phyloP scores from a whole-genome alignment of 768 basidiomycete genomes.

The Psilocybe cubensis region DNA sequence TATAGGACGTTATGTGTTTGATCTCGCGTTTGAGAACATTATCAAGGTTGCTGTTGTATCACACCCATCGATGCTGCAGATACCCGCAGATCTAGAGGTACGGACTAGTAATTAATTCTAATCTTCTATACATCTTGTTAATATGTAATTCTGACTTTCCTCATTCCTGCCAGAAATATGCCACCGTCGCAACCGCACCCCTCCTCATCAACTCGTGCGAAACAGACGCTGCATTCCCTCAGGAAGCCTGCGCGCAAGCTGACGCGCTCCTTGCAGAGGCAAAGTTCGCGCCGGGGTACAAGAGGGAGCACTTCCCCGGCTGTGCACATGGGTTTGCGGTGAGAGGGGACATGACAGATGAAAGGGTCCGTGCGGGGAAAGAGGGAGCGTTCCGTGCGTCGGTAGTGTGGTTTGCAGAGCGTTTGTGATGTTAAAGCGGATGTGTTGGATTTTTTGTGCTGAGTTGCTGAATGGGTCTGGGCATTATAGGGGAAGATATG shows the following conservation, averaged over 20 bases:
- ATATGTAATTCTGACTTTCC: slow-evolving; percentile 35
- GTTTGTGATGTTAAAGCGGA: too few relatives aligned
- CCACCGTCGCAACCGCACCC: slow-evolving; percentile 45
- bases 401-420: slow-evolving; percentile 50
- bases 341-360: slow-evolving; percentile 47
- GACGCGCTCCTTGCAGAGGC: slow-evolving; percentile 51
- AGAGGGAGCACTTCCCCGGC: slow-evolving; percentile 45
- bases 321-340: slow-evolving; percentile 57
- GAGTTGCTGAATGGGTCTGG: too few relatives aligned
- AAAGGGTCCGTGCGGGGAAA: slow-evolving; percentile 58
- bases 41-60: slow-evolving; percentile 50
- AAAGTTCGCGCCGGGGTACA: slow-evolving; percentile 51
- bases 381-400: slow-evolving; percentile 61
- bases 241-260: slow-evolving; percentile 42
- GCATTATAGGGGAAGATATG: too few relatives aligned
- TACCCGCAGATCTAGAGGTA: slow-evolving; percentile 40
- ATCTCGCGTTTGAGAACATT: slow-evolving; percentile 57
- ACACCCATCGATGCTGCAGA: slow-evolving; percentile 51
- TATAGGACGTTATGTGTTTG: slow-evolving; percentile 50
- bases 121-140: slow-evolving; percentile 49
- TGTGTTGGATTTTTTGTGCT: too few relatives aligned
- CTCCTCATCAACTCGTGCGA: slow-evolving; percentile 71
- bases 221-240: slow-evolving; percentile 51
- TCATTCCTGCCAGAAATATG: slow-evolving; percentile 43
- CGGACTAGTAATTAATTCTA: too few relatives aligned